These are phyloP conservation scores for Pichia membranifaciens DNA, from an alignment of 805 yeast genomes.

Conservation along the genomic window DNA sequence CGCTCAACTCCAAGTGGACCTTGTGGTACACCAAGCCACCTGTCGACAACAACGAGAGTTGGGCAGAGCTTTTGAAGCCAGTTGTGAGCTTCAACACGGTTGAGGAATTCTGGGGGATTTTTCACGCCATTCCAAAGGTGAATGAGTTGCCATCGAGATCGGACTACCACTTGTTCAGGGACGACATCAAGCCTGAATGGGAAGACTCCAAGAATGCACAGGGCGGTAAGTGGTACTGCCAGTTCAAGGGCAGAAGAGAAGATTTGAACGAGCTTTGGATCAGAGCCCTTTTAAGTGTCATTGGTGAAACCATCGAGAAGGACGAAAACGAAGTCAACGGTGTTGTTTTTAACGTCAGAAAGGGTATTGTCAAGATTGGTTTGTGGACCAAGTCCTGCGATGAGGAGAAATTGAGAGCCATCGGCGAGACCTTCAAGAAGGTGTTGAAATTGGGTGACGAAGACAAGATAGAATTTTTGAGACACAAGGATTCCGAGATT, in stretches of 20 bases:
- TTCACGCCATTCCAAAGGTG: slow-evolving; percentile 88
- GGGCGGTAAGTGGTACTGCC: slow-evolving; percentile 94
- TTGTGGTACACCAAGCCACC: slow-evolving; percentile 97
- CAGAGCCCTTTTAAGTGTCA: slow-evolving; percentile 77
- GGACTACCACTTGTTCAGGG: slow-evolving; percentile 92
- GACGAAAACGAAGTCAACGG: slow-evolving; percentile 84
- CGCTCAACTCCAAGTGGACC: slow-evolving; percentile 88
- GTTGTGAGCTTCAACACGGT: slow-evolving; percentile 90
- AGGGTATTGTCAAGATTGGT: slow-evolving; percentile 74
- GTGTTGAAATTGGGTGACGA: slow-evolving; percentile 69
- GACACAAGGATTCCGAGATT: slow-evolving; percentile 48
- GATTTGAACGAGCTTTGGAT: slow-evolving; percentile 90
- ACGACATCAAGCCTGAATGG: slow-evolving; percentile 97
- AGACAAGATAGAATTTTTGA: slow-evolving; percentile 73
- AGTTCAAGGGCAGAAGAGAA: slow-evolving; percentile 53
- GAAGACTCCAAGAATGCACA: slow-evolving; percentile 81
- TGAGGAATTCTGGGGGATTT: slow-evolving; percentile 98
- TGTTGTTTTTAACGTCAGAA: slow-evolving; percentile 84
- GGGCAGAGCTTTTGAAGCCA: slow-evolving; percentile 90
- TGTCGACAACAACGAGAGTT: slow-evolving; percentile 67
- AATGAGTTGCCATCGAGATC: slow-evolving; percentile 85
- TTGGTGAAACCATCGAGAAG: slow-evolving; percentile 90
- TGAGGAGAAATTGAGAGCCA: slow-evolving; percentile 54
- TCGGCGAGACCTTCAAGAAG: slow-evolving; percentile 84
- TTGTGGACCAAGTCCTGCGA: slow-evolving; percentile 88